Base-by-base conservation (phyloP, 2,329 filamentous ascomycete species). In the Ophiobolus disseminans region DNA sequence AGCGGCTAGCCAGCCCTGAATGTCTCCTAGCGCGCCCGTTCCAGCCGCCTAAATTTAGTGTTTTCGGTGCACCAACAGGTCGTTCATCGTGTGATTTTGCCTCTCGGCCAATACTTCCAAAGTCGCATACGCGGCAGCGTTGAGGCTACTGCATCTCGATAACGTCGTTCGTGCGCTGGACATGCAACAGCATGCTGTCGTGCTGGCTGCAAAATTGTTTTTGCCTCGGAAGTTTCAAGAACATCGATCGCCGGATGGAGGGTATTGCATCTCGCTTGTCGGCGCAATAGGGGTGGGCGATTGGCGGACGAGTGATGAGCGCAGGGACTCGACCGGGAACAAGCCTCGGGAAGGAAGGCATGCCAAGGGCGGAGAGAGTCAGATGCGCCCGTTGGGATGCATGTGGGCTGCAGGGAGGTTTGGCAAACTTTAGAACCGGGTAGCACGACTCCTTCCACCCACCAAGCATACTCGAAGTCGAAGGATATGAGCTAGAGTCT, bases 1-100 rank as follows among this genome's bases (percentile, higher is more conserved):
- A n/a, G 6, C 6, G 28, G 5, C 13, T 31, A 31, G 38, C 23
- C 25, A 34, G 8, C 8, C 28, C 36, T 13, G 21, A 9, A 20
- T 19, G 5, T 10, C 9, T 1, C 5, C 23, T 42, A 48, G 42
- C 38, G 16, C 20, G 41, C 42, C 39, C 42, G 42, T 31, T 39
- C 31, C 34, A 38, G 19, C 37, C 47, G 35, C 25, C 32, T 39
- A 50, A 50, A 41, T 42, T 50, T 50, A 46, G 48, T 36, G 45
- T 34, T 39, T 26, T n/a, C 44, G 31, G 37, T 47, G 37, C 37
- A 47, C 44, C 44, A 21, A 31, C 37, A 26, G 21, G 21, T 23
- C n/a, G 37, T 21, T 41, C 37, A 14, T 5, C 16, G 41, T 5
- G 16, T 19, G 21, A 5, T 3, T 40, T 40, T 40, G 38, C 26